A percentile compares a stretch with the other conserved stretches of the same genome.
These are phyloP conservation scores for Cercospora brassicicola DNA, from an alignment of 2,329 filamentous ascomycete species.

Conservation along the genomic window DNA sequence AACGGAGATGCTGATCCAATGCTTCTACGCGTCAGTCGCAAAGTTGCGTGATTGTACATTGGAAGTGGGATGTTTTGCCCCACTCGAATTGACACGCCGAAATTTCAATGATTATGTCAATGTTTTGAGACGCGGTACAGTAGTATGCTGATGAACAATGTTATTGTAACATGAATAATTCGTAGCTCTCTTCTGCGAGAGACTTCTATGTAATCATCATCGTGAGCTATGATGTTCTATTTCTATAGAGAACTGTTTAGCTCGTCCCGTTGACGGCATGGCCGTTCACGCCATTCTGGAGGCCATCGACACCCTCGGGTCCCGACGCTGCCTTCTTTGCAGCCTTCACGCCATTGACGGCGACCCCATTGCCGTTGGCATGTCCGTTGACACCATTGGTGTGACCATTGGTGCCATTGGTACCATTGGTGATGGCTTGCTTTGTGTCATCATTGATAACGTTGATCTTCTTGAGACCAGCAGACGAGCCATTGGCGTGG, in stretches of 20 bases:
- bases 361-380: constrained; percentile 16
- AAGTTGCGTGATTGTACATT: neutral
- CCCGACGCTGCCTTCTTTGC: constrained; percentile 37
- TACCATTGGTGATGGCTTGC: constrained; percentile 20
- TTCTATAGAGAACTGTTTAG: constrained; percentile 8
- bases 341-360: constrained; percentile 25
- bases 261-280: constrained; percentile 23
- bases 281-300: constrained; percentile 28
- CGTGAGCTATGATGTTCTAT: neutral
- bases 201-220: neutral
- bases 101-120: neutral
- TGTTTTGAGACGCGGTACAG: neutral
- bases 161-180: neutral
- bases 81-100: neutral
- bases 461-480: constrained; percentile 33
- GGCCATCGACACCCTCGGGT: constrained; percentile 35
- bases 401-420: constrained; percentile 22
- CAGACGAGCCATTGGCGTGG: neutral
- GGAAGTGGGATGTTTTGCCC: neutral
- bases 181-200: constrained; percentile 3
- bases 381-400: neutral
- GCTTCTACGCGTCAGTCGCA: neutral
- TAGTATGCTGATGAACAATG: neutral
- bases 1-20: neutral
- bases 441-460: constrained; percentile 41